These are phyloP conservation scores for Pythium aristosporum DNA, from an alignment of 352 stramenopile species.

Conservation along the genomic window DNA sequence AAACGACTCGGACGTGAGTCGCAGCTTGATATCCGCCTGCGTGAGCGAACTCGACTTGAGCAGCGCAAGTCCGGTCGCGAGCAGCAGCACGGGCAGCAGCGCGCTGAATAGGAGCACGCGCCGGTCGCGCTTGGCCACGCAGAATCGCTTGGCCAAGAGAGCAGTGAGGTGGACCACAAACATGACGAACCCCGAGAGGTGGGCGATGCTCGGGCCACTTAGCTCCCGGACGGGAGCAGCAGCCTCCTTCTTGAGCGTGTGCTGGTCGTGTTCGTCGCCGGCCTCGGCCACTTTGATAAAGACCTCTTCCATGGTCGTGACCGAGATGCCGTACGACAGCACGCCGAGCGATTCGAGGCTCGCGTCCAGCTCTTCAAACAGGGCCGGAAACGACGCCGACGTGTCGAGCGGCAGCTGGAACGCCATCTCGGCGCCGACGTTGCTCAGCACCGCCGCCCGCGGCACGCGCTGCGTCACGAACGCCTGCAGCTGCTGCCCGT, in stretches of 20 bases:
- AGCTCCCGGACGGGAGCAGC: too few species aligned
- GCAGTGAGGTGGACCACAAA: conserved; percentile 86
- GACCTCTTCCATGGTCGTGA: conserved; percentile 90
- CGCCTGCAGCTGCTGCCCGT: too few species aligned
- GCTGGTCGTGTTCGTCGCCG: conserved; percentile 44
- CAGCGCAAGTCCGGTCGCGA: conserved; percentile 65
- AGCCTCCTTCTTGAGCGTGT: conserved; percentile 39
- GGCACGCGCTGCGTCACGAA: conserved; percentile 29
- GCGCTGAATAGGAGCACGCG: conserved; percentile 73
- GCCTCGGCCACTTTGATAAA: conserved; percentile 84
- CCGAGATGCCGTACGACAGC: conserved; percentile 67
- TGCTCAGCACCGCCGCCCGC: conserved; percentile 39
- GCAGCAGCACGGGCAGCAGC: conserved; percentile 67
- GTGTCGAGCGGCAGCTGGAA: conserved; percentile 73
- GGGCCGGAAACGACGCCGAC: conserved; percentile 46
- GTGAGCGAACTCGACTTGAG: conserved; percentile 29
- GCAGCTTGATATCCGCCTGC: conserved; percentile 2
- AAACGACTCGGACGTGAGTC: conserved; percentile 35
- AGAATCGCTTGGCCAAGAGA: conserved; percentile 83
- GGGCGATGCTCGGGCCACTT: conserved; percentile 16
- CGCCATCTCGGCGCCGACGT: conserved; percentile 74
- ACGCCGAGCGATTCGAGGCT: conserved; percentile 36
- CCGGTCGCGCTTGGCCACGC: conserved; percentile 87
- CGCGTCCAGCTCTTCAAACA: conserved; percentile 80
- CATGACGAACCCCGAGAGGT: conserved; percentile 18